Percentiles rank a stretch among this genome's conserved stretches.
Evolutionary conservation across 1,284 basidiomycete genomes (phyloP).

Genomic region (Xanthoconium separans): DNA sequence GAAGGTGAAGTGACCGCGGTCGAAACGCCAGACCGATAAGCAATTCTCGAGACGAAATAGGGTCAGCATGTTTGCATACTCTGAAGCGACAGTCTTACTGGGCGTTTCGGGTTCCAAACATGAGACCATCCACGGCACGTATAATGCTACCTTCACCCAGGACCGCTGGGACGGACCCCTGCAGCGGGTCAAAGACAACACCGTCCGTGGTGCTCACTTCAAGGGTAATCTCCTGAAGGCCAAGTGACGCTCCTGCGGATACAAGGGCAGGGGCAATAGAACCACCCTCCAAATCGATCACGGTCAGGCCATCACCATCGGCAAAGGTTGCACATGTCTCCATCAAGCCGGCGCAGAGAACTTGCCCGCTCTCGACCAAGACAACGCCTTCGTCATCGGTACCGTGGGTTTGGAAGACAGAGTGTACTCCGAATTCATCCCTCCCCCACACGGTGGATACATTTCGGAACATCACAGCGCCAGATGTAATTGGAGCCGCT

Average conservation of each 20-base stretch:
- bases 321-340: constrained; percentile 20
- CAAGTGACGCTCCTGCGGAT: constrained; percentile 59
- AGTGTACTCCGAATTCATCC: constrained; percentile 20
- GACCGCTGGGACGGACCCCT: constrained; percentile 43
- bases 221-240: constrained; percentile 56
- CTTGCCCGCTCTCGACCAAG: constrained; percentile 32
- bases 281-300: constrained; percentile 41
- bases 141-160: constrained; percentile 55
- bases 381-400: constrained; percentile 26
- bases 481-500: constrained; percentile 28
- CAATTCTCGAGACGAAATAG: constrained; percentile 41
- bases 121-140: constrained; percentile 73
- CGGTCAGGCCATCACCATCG: constrained; percentile 9
- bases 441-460: constrained; percentile 33
- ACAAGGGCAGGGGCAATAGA: constrained; percentile 52
- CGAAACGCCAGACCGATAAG: constrained; percentile 68
- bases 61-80: not conserved
- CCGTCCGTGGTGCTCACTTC: constrained; percentile 74
- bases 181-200: constrained; percentile 50
- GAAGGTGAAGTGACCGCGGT: constrained; percentile 59
- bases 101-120: constrained; percentile 70
- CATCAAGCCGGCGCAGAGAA: constrained; percentile 31
- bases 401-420: constrained; percentile 15
- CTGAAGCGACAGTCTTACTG: constrained; percentile 47
- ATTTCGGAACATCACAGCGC: constrained; percentile 43